A percentile compares a stretch with the other conserved stretches of the same genome.
phyloP scores from a whole-genome alignment of 371 early-diverging fungal species.

The Mucor racemosus region DNA sequence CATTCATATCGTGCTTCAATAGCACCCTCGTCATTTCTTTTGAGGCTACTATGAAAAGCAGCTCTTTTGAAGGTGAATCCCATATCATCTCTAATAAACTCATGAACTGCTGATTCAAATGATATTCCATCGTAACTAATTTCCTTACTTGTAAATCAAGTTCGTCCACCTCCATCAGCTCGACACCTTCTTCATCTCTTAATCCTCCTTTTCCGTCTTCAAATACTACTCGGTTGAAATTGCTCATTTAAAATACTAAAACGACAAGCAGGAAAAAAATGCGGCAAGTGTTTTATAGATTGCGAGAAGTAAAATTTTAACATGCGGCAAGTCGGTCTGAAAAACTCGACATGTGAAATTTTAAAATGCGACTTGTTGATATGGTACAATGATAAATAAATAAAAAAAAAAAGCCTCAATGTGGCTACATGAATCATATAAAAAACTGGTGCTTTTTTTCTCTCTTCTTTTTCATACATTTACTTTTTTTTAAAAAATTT shows the following conservation, averaged over 20 bases:
- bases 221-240: conserved; percentile 7
- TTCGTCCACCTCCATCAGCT: conserved; percentile 11
- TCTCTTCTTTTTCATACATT: neutral
- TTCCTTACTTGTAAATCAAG: conserved; percentile 5
- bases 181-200: conserved; percentile 8
- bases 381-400: neutral
- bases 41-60: no score
- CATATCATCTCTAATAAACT: neutral
- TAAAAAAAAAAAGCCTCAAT: neutral
- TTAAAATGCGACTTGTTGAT: neutral
- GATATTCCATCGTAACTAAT: conserved; percentile 4
- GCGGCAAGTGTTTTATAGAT: no score
- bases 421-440: conserved; percentile 3
- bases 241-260: conserved; percentile 12
- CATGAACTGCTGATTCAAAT: conserved; percentile 4
- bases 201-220: conserved; percentile 12
- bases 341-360: no score
- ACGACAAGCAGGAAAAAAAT: neutral
- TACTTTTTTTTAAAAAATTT: neutral
- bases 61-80: neutral
- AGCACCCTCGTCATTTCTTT: no score
- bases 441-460: neutral
- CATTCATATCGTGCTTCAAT: no score
- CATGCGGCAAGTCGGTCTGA: no score
- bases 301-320: no score